Evolutionary conservation across 1,284 basidiomycete species (phyloP).

Genomic region (Sphaerobolus stellatus): DNA sequence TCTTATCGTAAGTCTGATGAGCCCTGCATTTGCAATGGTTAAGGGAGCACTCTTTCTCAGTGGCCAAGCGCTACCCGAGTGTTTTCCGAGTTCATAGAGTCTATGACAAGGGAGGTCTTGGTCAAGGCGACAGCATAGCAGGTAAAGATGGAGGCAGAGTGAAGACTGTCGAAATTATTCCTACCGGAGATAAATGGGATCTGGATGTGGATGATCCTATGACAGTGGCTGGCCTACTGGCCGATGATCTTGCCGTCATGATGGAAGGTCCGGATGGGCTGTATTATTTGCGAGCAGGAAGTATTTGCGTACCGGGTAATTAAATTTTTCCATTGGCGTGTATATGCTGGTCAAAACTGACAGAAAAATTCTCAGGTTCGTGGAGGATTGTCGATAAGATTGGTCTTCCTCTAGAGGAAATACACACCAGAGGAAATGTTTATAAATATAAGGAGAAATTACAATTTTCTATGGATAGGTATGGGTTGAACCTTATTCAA

Average conservation of each 20-base stretch:
- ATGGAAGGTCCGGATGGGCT: conserved; percentile 68
- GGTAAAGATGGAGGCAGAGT: conserved; percentile 48
- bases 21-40: background rate
- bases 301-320: conserved; percentile 62
- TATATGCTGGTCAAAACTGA: too few species aligned
- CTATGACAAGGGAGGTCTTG: conserved; percentile 21
- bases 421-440: conserved; percentile 67
- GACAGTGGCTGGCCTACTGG: conserved; percentile 57
- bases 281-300: conserved; percentile 74
- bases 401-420: conserved; percentile 68
- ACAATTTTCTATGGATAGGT: conserved; percentile 38
- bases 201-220: conserved; percentile 59
- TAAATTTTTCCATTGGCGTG: background rate
- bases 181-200: conserved; percentile 51
- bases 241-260: conserved; percentile 75
- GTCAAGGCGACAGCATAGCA: conserved; percentile 41
- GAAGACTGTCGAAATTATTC: conserved; percentile 51
- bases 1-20: background rate
- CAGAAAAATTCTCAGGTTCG: conserved; percentile 56
- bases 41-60: background rate
- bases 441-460: conserved; percentile 58
- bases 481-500: background rate
- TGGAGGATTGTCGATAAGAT: conserved; percentile 81
- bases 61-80: conserved; percentile 61
- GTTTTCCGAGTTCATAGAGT: conserved; percentile 53